Conservation (phyloP, 1,284 basidiomycete genomes). For the Puccinia triticina region DNA sequence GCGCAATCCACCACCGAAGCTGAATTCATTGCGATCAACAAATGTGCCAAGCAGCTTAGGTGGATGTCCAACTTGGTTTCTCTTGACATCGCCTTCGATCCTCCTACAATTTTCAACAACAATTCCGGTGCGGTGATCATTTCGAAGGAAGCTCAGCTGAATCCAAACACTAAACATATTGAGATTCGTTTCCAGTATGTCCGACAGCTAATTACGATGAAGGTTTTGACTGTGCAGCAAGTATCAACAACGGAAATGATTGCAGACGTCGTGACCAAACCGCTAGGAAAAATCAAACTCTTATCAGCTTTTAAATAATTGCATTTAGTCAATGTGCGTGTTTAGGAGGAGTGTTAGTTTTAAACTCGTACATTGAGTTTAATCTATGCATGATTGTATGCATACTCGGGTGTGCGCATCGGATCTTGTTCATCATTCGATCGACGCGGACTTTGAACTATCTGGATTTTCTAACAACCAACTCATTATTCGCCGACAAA, state of each 20-base stretch:
- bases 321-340: neutral
- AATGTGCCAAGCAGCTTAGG: constrained; percentile 28
- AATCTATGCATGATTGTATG: no score
- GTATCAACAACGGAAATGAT: neutral
- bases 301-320: neutral
- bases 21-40: no score
- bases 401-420: no score
- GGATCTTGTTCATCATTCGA: no score
- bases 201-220: neutral
- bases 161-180: constrained; percentile 7
- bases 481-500: no score
- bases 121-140: neutral
- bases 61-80: constrained; percentile 18
- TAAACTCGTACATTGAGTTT: no score
- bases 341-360: no score
- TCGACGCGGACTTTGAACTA: no score
- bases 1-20: no score
- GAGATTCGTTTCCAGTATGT: constrained; percentile 1
- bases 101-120: neutral
- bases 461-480: no score
- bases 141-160: neutral
- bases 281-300: neutral
- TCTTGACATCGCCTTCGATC: neutral
- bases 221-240: neutral
- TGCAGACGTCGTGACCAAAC: neutral